These are phyloP conservation scores for Rhodotorula kratochvilovae DNA, from an alignment of 768 basidiomycete species.

Conservation along the genomic window DNA sequence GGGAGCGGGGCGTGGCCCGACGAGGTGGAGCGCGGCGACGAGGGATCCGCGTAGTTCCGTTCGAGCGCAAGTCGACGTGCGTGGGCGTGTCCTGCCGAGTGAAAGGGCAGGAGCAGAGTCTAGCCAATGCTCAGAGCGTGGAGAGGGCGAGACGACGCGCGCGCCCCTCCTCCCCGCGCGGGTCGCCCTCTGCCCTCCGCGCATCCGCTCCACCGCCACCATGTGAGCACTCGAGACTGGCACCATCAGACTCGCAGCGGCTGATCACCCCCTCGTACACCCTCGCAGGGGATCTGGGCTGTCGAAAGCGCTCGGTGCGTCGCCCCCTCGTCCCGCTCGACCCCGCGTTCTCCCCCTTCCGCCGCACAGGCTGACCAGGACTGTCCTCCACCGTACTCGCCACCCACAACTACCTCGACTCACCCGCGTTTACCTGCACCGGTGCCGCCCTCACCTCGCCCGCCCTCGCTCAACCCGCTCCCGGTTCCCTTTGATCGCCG, in stretches of 20 bases:
- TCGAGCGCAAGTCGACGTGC: too few species aligned
- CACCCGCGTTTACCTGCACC: neutral
- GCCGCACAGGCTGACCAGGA: neutral
- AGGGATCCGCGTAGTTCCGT: too few species aligned
- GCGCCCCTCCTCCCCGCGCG: too few species aligned
- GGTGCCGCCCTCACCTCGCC: neutral
- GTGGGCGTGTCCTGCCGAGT: too few species aligned
- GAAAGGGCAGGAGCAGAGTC: too few species aligned
- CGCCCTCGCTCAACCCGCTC: neutral
- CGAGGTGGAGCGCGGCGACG: too few species aligned
- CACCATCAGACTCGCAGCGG: too few species aligned
- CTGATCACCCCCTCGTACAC: neutral
- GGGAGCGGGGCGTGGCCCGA: too few species aligned
- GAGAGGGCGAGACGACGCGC: too few species aligned
- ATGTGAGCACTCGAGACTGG: neutral
- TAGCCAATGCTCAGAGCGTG: too few species aligned
- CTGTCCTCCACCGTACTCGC: too few species aligned
- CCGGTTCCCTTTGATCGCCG: neutral
- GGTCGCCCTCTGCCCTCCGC: too few species aligned
- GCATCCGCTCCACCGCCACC: neutral
- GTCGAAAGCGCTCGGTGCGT: slow-evolving; percentile 22
- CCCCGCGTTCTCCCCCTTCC: neutral
- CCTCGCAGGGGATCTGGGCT: slow-evolving; percentile 18
- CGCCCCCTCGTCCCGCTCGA: neutral
- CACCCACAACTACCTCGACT: neutral